phyloP scores from a whole-genome alignment of 768 basidiomycete genomes.

The Boletales sp. region DNA sequence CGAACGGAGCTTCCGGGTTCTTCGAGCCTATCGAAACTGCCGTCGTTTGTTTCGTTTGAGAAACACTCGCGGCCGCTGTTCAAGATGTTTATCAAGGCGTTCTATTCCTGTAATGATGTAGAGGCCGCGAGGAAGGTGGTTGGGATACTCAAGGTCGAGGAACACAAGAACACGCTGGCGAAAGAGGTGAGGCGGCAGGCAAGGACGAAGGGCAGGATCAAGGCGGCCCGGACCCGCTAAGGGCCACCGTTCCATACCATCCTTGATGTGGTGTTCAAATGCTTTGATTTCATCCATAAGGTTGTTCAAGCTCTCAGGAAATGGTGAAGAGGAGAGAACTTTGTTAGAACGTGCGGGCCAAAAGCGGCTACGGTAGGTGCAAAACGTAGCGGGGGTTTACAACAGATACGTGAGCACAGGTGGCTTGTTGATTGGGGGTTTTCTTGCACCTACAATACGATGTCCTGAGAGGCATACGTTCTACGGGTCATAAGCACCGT shows the following conservation, averaged over 20 bases:
- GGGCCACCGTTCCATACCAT: neutral
- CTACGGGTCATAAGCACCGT: too few relatives aligned
- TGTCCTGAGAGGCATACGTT: too few relatives aligned
- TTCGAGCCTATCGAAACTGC: conserved; percentile 36
- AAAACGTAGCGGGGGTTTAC: too few relatives aligned
- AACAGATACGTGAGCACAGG: too few relatives aligned
- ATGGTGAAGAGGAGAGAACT: too few relatives aligned
- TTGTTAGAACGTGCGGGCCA: too few relatives aligned
- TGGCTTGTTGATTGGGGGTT: too few relatives aligned
- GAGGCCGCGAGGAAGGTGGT: conserved; percentile 51
- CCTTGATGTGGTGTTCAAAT: too few relatives aligned
- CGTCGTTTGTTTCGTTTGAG: conserved; percentile 48
- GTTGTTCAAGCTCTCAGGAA: too few relatives aligned
- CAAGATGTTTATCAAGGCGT: conserved; percentile 68
- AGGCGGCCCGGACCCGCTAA: conserved; percentile 1
- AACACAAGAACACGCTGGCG: conserved; percentile 3
- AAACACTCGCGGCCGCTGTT: conserved; percentile 66
- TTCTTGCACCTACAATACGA: too few relatives aligned
- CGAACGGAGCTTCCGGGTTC: conserved; percentile 4
- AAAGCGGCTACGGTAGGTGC: too few relatives aligned
- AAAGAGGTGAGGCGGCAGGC: conserved; percentile 17
- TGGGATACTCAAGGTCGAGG: conserved; percentile 50
- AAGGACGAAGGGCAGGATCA: conserved; percentile 19
- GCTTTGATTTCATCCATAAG: too few relatives aligned
- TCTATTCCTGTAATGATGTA: conserved; percentile 53